Evolutionary conservation across 305 asterid genomes (phyloP), one percentile per base, ranked within the genome.

Genomic region (Solanum aculeatissimum): DNA sequence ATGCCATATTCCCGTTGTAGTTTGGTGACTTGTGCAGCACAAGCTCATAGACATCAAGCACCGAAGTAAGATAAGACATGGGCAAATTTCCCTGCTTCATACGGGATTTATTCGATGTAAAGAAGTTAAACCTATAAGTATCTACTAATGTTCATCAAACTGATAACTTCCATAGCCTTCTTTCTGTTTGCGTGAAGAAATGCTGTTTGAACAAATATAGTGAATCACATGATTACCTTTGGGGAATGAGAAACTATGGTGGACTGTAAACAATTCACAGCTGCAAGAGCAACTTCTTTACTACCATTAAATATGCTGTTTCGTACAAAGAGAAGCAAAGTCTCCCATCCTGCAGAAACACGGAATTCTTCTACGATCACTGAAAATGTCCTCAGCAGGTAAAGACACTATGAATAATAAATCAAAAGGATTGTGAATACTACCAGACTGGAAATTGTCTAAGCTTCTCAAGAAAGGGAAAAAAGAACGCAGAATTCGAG

Each of bases 241-340:
- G 96, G 94, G 90, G 99, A 95, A 88, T 94, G 97, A 85, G 98
- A 95, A 85, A 97, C 91, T 78, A 95, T 89, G 25, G 98, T 93
- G 35, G 98, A 93, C 85, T 97, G 99, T 86, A 97, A 88, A 85
- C 99, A 97, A 89, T 97, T 95, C 88, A 97, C 93, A 70, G 98
- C 98, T 57, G 98, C 98, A 85, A 94, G 95, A 74, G 96, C 97
- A 83, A 95, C 97, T 87, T 97, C 99, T 91, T 95, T 97, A 88
- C 98, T 97, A 47, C 98, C 95, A 87, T 90, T 91, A 86, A 94
- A 89, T 89, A 97, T 94, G 94, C 98, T 93, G 85, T 91, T 92
- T 90, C 94, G 93, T 82, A 94, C 92, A 82, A 89, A 93, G 83
- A 91, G 89, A 84, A 97, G 97, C 90, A 95, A 86, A 43, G 97